phyloP scores from a whole-genome alignment of 2,329 filamentous ascomycete genomes.

The Coniochaeta hoffmannii region DNA sequence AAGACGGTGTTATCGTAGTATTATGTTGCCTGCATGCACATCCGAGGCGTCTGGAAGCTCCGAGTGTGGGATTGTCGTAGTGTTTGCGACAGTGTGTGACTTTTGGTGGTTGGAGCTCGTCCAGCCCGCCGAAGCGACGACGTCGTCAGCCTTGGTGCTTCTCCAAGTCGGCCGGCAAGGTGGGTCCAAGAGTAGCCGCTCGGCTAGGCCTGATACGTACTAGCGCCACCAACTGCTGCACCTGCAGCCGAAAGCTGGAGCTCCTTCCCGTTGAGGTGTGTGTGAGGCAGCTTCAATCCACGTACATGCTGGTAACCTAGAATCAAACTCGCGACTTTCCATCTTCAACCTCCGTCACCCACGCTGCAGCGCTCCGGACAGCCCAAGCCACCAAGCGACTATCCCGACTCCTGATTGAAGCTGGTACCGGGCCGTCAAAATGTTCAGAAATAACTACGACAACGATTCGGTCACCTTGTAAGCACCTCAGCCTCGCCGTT shows the following conservation, averaged over 20 bases:
- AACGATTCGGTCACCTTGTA: conserved; percentile 99
- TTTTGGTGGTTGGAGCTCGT: neutral
- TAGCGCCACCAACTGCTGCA: neutral
- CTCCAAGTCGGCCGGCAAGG: neutral
- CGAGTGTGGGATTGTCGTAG: neutral
- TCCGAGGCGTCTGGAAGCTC: neutral
- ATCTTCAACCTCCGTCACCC: neutral
- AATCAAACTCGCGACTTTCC: conserved; percentile 2
- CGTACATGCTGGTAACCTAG: neutral
- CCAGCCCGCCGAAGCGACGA: neutral
- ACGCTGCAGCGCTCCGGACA: neutral
- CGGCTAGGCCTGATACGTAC: neutral
- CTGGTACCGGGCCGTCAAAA: conserved; percentile 37
- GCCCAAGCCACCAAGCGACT: neutral
- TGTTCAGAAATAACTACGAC: conserved; percentile 99
- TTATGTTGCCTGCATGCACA: neutral
- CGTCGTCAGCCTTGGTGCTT: conserved; percentile 6
- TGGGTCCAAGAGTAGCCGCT: neutral
- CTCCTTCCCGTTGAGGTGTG: neutral
- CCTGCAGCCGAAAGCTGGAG: conserved; percentile 1
- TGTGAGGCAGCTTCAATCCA: conserved; percentile 3
- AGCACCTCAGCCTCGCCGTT: conserved; percentile 24
- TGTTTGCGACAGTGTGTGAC: neutral
- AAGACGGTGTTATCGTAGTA: neutral
- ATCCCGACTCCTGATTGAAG: neutral